phyloP scores from a whole-genome alignment of 345 rosid genomes.

The Viola odorata region DNA sequence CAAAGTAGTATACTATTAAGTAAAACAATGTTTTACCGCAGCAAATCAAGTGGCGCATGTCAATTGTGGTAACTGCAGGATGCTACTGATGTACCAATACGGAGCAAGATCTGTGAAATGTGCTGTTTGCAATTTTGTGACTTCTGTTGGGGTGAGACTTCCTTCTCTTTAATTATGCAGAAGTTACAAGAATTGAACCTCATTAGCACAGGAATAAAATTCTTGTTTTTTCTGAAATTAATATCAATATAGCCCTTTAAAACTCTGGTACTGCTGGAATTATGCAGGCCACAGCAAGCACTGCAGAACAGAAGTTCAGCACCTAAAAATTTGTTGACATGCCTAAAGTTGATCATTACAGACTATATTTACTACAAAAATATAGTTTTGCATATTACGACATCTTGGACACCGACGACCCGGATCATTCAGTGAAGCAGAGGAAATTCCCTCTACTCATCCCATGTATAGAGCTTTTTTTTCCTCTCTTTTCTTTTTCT shows the following conservation, averaged over 20 bases:
- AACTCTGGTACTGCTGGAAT: slow-evolving; percentile 2
- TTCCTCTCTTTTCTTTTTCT: not conserved
- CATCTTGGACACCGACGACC: not conserved
- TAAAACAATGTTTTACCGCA: slow-evolving; percentile 22
- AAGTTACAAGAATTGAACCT: not conserved
- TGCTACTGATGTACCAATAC: slow-evolving; percentile 92
- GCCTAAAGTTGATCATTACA: not conserved
- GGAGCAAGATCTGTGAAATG: slow-evolving; percentile 95
- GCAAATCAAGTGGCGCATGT: slow-evolving; percentile 97
- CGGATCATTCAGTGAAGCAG: slow-evolving; percentile 15
- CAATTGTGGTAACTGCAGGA: slow-evolving; percentile 88
- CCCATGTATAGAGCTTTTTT: slow-evolving; percentile 41
- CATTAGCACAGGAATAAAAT: not conserved
- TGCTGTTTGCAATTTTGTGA: slow-evolving; percentile 85
- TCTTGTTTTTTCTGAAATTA: not conserved
- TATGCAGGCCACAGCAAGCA: slow-evolving; percentile 77
- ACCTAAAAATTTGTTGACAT: slow-evolving; percentile 20
- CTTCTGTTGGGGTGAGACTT: slow-evolving; percentile 68
- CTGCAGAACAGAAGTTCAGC: slow-evolving; percentile 61
- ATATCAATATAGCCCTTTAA: not conserved
- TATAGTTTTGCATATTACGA: slow-evolving; percentile 20
- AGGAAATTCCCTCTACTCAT: slow-evolving; percentile 15
- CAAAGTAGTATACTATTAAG: too few species aligned
- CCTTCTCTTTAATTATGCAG: not conserved
- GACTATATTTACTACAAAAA: not conserved